Evolutionary conservation across 805 yeast genomes (phyloP).

Genomic region (Ogataea methylovora): DNA sequence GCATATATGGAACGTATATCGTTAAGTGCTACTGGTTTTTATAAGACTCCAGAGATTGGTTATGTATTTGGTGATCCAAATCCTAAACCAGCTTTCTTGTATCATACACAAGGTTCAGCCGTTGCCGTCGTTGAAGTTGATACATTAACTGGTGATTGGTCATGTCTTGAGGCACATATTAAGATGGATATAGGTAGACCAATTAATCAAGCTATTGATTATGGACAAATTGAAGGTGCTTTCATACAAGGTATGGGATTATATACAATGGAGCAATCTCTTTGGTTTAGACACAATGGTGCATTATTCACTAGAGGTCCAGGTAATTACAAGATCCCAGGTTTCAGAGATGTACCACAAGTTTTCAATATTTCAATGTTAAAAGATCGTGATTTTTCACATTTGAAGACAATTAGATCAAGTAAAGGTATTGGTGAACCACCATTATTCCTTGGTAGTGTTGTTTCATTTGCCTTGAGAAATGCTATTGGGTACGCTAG

Average conservation of each 20-base stretch:
- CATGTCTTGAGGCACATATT: constrained; percentile 32
- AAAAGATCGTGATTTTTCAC: constrained; percentile 32
- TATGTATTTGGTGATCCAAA: constrained; percentile 31
- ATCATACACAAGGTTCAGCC: constrained; percentile 40
- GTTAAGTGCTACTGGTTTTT: constrained; percentile 40
- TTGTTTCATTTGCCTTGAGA: constrained; percentile 35
- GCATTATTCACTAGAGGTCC: constrained; percentile 39
- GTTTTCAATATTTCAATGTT: constrained; percentile 33
- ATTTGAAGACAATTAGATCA: constrained; percentile 34
- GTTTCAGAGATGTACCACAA: constrained; percentile 41
- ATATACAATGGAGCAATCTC: constrained; percentile 39
- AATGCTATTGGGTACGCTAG: constrained; percentile 33
- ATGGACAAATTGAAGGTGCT: constrained; percentile 46
- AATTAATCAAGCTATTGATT: constrained; percentile 40
- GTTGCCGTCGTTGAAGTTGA: constrained; percentile 36
- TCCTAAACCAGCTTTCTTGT: constrained; percentile 39
- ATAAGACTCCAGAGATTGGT: constrained; percentile 43
- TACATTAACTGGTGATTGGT: constrained; percentile 42
- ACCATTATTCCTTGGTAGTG: constrained; percentile 37
- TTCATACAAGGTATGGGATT: constrained; percentile 43
- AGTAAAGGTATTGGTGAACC: constrained; percentile 46
- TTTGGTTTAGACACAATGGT: constrained; percentile 36
- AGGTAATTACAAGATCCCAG: constrained; percentile 43
- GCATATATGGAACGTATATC: constrained; percentile 40
- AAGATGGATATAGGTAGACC: constrained; percentile 44